phyloP scores from a whole-genome alignment of 352 stramenopile genomes.

The Synura sp. region DNA sequence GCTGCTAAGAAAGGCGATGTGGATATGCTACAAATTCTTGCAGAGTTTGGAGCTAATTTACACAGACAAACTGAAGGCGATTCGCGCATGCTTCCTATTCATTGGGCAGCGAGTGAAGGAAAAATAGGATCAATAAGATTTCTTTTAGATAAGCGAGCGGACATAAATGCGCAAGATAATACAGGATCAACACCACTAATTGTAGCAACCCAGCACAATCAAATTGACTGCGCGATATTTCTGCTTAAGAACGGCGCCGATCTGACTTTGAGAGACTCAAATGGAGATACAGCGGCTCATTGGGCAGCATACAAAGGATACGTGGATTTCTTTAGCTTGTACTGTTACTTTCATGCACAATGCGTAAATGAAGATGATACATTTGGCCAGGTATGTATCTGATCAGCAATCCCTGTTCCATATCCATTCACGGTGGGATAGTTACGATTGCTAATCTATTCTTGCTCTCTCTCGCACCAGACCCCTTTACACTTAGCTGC shows the following conservation, averaged over 20 bases:
- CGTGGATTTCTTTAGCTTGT: not conserved
- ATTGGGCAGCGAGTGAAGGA: conserved; percentile 51
- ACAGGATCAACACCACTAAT: conserved; percentile 70
- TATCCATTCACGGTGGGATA: too few species aligned
- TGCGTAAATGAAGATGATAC: not conserved
- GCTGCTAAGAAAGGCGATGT: conserved; percentile 59
- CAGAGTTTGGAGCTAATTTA: conserved; percentile 19
- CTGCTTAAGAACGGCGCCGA: conserved; percentile 62
- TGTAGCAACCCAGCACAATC: conserved; percentile 72
- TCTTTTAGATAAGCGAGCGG: conserved; percentile 48
- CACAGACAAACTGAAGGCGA: conserved; percentile 47
- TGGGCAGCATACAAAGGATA: conserved; percentile 51
- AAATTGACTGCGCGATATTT: conserved; percentile 67
- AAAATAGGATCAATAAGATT: not conserved
- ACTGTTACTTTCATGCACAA: not conserved
- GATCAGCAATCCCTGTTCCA: too few species aligned
- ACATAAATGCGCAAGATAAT: conserved; percentile 61
- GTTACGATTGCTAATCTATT: too few species aligned
- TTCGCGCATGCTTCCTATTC: conserved; percentile 47
- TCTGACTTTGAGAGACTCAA: conserved; percentile 59
- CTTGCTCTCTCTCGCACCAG: too few species aligned
- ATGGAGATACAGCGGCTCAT: conserved; percentile 60
- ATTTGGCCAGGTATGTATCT: conserved; percentile 11
- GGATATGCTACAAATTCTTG: conserved; percentile 47
- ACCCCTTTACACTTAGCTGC: conserved; percentile 68